These are phyloP conservation scores for Ciborinia camelliae DNA, from an alignment of 2,329 filamentous ascomycete species.

Conservation along the genomic window DNA sequence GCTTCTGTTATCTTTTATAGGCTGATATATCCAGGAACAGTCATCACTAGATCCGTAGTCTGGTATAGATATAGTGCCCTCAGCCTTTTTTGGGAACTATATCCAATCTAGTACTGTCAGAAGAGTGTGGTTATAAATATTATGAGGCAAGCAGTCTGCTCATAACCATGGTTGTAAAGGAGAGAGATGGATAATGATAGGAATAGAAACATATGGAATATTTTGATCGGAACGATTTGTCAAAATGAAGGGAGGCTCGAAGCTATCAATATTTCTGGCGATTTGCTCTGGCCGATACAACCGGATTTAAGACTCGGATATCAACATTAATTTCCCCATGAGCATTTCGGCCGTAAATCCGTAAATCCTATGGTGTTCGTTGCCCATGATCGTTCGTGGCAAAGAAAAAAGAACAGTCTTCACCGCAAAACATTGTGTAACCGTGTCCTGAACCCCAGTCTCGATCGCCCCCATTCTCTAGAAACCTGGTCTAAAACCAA, in stretches of 20 bases:
- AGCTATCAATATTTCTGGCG: neutral
- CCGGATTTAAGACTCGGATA: conserved; percentile 7
- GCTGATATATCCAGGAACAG: conserved; percentile 15
- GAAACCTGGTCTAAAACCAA: neutral
- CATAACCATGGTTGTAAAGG: neutral
- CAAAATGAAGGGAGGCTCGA: neutral
- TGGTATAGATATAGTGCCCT: conserved; percentile 4
- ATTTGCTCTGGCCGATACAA: neutral
- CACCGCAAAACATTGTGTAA: conserved; percentile 18
- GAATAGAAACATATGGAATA: neutral
- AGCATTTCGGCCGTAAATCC: conserved; percentile 2
- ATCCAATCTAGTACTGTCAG: neutral
- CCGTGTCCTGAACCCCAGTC: conserved; percentile 1
- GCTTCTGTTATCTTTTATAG: conserved; percentile 19
- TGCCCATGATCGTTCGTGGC: conserved; percentile 15
- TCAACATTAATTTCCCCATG: conserved; percentile 1
- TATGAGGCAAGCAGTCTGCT: conserved; percentile 7
- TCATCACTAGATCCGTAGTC: conserved; percentile 17
- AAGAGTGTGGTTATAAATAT: neutral
- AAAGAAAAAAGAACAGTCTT: neutral
- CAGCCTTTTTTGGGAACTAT: neutral
- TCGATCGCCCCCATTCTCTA: conserved; percentile 10
- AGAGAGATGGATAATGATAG: neutral
- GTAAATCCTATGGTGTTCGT: conserved; percentile 9
- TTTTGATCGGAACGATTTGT: neutral